phyloP scores from a whole-genome alignment of 2,329 filamentous ascomycete species.

The Thelonectria olida region DNA sequence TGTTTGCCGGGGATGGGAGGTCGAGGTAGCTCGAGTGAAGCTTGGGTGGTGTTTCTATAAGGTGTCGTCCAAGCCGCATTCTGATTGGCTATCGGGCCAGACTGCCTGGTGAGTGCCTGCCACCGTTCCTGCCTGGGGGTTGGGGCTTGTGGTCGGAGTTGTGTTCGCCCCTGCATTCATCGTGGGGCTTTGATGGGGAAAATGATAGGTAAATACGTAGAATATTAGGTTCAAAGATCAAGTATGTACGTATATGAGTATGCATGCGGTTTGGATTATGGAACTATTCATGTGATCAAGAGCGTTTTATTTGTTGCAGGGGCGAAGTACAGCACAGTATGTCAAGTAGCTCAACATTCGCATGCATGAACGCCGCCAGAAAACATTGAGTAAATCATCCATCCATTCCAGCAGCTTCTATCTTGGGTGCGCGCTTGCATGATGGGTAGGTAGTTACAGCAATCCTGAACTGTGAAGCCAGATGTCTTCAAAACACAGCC shows the following conservation, averaged over 20 bases:
- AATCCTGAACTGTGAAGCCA: too few relatives aligned
- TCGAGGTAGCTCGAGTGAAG: slow-evolving; percentile 27
- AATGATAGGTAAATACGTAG: neutral
- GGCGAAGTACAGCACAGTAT: too few relatives aligned
- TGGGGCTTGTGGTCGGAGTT: too few relatives aligned
- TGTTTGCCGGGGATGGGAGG: slow-evolving; percentile 21
- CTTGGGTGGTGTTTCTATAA: slow-evolving; percentile 37
- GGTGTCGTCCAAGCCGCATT: slow-evolving; percentile 37
- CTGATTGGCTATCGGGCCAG: slow-evolving; percentile 37
- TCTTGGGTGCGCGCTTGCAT: too few relatives aligned
- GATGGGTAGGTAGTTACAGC: neutral
- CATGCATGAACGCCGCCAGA: neutral
- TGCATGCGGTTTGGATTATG: too few relatives aligned
- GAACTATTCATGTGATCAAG: neutral
- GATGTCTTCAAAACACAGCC: too few relatives aligned
- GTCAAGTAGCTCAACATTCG: neutral
- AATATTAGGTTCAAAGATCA: too few relatives aligned
- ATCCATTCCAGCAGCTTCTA: neutral
- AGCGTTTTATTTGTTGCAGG: neutral
- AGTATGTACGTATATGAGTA: too few relatives aligned
- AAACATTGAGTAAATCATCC: too few relatives aligned
- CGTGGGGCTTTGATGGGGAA: neutral
- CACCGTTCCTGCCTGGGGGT: neutral
- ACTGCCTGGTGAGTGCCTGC: too few relatives aligned
- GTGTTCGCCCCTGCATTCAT: slow-evolving; percentile 17